These are phyloP conservation scores for Neonectria hederae DNA, from an alignment of 2,329 filamentous ascomycete species.

Conservation along the genomic window DNA sequence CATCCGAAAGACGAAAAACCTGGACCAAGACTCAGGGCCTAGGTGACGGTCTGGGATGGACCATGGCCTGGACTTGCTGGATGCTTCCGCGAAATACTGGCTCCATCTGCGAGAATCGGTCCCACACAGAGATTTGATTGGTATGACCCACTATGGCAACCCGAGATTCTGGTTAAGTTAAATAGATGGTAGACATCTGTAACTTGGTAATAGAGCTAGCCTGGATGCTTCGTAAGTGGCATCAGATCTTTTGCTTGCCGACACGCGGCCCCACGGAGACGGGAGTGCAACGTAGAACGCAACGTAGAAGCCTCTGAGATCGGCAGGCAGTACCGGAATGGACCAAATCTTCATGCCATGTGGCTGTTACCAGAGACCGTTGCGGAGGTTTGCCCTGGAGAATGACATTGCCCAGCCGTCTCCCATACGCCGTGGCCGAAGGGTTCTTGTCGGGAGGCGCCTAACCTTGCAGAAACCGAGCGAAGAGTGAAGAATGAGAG, in stretches of 20 bases:
- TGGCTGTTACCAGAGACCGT: constrained; percentile 9
- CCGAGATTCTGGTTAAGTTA: background rate
- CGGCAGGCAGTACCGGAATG: background rate
- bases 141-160: background rate
- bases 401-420: background rate
- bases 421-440: background rate
- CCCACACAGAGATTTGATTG: background rate
- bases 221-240: background rate
- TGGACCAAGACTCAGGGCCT: background rate
- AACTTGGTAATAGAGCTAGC: background rate
- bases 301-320: background rate
- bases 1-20: background rate
- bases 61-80: constrained; percentile 5
- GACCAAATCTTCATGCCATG: constrained; percentile 15
- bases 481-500: constrained; percentile 1
- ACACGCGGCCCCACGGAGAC: background rate
- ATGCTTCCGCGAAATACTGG: background rate
- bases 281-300: background rate
- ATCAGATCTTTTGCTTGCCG: background rate
- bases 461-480: background rate
- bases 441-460: constrained; percentile 9
- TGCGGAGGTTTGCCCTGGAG: constrained; percentile 8
- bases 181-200: background rate
- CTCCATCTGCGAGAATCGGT: background rate
- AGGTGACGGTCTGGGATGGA: background rate